Evolutionary conservation across 495 filamentous ascomycete genomes (phyloP), one percentile per base, ranked within the genome.

Genomic region (Tuber brumale): DNA sequence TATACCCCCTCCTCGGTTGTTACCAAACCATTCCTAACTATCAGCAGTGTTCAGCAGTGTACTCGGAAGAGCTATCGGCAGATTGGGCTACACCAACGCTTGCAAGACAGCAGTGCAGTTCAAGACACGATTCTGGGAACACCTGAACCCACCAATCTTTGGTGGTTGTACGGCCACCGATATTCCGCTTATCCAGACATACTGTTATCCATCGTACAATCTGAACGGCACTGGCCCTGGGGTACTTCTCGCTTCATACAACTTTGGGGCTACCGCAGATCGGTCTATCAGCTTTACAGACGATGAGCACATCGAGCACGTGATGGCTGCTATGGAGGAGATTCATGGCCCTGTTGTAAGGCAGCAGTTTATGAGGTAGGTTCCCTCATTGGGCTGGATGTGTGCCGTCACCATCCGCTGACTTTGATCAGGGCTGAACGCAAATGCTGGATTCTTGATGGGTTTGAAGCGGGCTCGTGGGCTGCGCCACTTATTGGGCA

Each of bases 51-150:
- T 87, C 75, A 85, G 86, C 1, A 86, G 85, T 4, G 82, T 88
- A 7, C 83, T 92, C 45, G 82, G 84, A 75, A 87, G 89, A 43
- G 91, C 91, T 3, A 92, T 92, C 80, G 80, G 82, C n/a, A 85
- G 87, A 16, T 79, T 92, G 76, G 87, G 86, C 35, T 92, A 92
- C 82, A 76, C 77, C 1, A 84, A 85, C 0, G 86, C 88, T 23
- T 92, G 91, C 85, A 92, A 92, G 75, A 85, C 76, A 31, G 87
- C 90, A 0, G 85, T 92, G 5, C 89, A 89, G 66, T 92, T 89
- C 83, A 82, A 85, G 75, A 87, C 88, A 0, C 87, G 91, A 6
- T 92, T 92, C 86, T 92, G 91, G 91, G 91, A 92, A 76, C 87
- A 91, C 66, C 85, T 87, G 74, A 79, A 83, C 21, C 84, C 86